A percentile compares a stretch with the other conserved stretches of the same genome.
phyloP scores from a whole-genome alignment of 2,329 filamentous ascomycete species.

The Curvularia eragrostidis region DNA sequence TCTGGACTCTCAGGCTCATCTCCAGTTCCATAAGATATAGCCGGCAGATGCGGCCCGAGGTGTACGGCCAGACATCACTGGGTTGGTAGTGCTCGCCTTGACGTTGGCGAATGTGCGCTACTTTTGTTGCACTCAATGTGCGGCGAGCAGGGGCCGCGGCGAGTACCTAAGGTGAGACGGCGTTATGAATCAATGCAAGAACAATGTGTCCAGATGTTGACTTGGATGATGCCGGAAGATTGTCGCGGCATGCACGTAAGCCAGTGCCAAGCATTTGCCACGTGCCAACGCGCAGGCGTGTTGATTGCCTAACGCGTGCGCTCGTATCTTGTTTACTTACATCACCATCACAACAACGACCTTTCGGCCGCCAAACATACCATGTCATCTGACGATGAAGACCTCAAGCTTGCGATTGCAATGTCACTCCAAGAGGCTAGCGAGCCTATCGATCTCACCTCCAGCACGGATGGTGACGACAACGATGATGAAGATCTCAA shows the following conservation, averaged over 20 bases:
- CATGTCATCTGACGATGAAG: constrained; percentile 42
- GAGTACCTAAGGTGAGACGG: neutral
- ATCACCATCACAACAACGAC: constrained; percentile 9
- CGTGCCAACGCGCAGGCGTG: constrained; percentile 35
- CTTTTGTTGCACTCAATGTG: constrained; percentile 32
- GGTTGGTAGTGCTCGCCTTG: constrained; percentile 54
- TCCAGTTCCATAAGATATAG: constrained; percentile 75
- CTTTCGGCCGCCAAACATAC: neutral
- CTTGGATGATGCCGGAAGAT: neutral
- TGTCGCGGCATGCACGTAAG: neutral
- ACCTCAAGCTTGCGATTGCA: constrained; percentile 37
- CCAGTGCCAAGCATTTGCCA: constrained; percentile 15
- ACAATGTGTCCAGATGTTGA: neutral
- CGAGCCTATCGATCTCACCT: constrained; percentile 26
- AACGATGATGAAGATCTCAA: constrained; percentile 34
- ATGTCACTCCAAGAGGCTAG: constrained; percentile 37
- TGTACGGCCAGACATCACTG: constrained; percentile 55
- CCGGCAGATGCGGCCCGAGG: constrained; percentile 59
- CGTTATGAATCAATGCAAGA: neutral
- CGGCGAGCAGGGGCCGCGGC: constrained; percentile 6
- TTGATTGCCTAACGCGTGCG: neutral
- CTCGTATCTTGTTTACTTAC: constrained; percentile 3
- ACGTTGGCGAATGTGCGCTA: no score
- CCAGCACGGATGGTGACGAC: constrained; percentile 28
- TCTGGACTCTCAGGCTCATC: constrained; percentile 82